A percentile compares a stretch with the other conserved stretches of the same genome.
These are phyloP conservation scores for Leishmania mexicana DNA, from an alignment of 208 protist species.

Conservation along the genomic window DNA sequence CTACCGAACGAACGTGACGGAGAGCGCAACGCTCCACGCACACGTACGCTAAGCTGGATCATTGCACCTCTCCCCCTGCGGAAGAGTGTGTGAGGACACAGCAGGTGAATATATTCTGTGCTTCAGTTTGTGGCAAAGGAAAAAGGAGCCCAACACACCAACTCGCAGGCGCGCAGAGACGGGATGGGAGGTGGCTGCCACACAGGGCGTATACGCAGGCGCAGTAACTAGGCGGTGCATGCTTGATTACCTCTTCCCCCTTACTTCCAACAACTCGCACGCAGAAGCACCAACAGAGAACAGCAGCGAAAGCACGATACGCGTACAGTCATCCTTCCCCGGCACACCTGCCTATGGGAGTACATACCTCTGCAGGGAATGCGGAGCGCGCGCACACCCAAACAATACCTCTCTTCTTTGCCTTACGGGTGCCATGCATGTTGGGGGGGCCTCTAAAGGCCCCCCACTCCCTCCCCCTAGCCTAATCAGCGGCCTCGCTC, in stretches of 20 bases:
- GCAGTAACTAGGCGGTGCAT: background rate
- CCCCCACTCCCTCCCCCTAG: too few relatives aligned
- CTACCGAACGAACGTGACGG: background rate
- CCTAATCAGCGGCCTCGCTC: background rate
- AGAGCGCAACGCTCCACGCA: background rate
- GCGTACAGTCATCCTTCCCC: background rate
- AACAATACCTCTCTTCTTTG: background rate
- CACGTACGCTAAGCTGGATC: background rate
- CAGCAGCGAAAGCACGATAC: background rate
- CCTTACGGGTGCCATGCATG: background rate
- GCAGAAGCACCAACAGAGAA: background rate
- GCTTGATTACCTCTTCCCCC: background rate
- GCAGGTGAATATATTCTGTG: background rate
- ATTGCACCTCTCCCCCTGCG: background rate
- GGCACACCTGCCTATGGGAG: background rate
- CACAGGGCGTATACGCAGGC: background rate
- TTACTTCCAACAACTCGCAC: background rate
- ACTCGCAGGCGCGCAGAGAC: background rate
- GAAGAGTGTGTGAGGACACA: background rate
- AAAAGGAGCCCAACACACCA: background rate
- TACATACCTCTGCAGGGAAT: background rate
- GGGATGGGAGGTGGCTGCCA: background rate
- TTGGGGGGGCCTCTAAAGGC: too few relatives aligned
- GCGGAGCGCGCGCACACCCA: background rate
- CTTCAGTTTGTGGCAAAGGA: background rate